Evolutionary conservation across 805 yeast genomes (phyloP).

Genomic region (Maudiozyma pseudohumilis): DNA sequence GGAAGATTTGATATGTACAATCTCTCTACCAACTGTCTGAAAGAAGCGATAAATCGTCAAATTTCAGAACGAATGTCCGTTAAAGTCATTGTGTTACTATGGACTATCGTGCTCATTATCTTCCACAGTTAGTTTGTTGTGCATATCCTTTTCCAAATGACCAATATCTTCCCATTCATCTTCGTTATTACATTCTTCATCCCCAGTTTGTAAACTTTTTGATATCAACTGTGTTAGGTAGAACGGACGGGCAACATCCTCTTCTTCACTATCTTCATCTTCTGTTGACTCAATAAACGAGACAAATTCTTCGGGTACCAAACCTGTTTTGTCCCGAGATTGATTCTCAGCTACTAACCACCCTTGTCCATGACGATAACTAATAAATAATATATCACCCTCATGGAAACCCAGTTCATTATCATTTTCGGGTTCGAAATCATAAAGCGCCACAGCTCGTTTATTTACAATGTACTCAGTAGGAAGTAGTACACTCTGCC

Average conservation of each 20-base stretch:
- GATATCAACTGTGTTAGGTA: constrained; percentile 32
- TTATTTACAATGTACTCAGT: constrained; percentile 33
- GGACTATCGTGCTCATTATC: too few species aligned
- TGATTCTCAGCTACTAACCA: constrained; percentile 85
- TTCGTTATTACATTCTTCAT: too few species aligned
- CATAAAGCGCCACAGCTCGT: constrained; percentile 78
- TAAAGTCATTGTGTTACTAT: too few species aligned
- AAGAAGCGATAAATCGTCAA: too few species aligned
- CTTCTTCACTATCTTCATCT: constrained; percentile 14
- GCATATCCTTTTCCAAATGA: constrained; percentile 32
- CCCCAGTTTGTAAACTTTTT: constrained; percentile 17
- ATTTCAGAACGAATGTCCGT: too few species aligned
- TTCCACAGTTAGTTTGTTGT: too few species aligned
- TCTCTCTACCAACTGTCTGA: too few species aligned
- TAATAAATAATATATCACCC: constrained; percentile 78
- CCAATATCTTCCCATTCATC: constrained; percentile 31
- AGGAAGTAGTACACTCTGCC: constrained; percentile 28
- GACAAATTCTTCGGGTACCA: constrained; percentile 93
- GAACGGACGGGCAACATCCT: constrained; percentile 36
- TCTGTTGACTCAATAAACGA: constrained; percentile 32
- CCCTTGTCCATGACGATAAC: constrained; percentile 93
- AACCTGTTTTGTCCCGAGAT: constrained; percentile 47
- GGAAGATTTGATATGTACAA: too few species aligned
- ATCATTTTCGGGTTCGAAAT: constrained; percentile 87
- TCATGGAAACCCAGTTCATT: constrained; percentile 72